Conservation (phyloP, 1,284 basidiomycete species). For the Moniliella sp. region DNA sequence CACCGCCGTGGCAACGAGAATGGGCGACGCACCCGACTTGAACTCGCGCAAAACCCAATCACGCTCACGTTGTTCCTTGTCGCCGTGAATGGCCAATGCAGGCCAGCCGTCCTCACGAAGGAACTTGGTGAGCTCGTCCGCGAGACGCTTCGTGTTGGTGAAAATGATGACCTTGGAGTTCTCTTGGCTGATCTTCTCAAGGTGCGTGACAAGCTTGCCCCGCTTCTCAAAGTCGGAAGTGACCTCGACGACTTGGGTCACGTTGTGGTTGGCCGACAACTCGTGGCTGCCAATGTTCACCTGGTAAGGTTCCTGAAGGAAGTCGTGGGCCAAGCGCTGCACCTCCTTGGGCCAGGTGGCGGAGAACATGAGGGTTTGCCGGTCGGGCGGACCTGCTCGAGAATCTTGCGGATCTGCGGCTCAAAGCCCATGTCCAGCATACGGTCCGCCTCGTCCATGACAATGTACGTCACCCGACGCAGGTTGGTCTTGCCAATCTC, state of each 20-base stretch:
- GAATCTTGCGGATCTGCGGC: slow-evolving; percentile 94
- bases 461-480: slow-evolving; percentile 80
- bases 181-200: slow-evolving; percentile 84
- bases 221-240: slow-evolving; percentile 97
- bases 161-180: slow-evolving; percentile 98
- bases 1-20: slow-evolving; percentile 64
- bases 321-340: slow-evolving; percentile 86
- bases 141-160: slow-evolving; percentile 86
- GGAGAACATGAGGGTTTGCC: slow-evolving; percentile 63
- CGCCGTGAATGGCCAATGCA: slow-evolving; percentile 90
- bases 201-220: slow-evolving; percentile 78
- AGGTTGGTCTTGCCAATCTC: slow-evolving; percentile 90
- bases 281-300: slow-evolving; percentile 98
- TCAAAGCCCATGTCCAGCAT: slow-evolving; percentile 99
- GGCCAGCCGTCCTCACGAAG: slow-evolving; percentile 57
- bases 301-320: slow-evolving; percentile 84
- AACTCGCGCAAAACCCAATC: slow-evolving; percentile 97
- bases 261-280: slow-evolving; percentile 91
- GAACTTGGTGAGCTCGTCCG: slow-evolving; percentile 80
- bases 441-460: slow-evolving; percentile 96
- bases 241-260: slow-evolving; percentile 79
- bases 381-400: slow-evolving; percentile 87
- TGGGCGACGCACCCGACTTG: slow-evolving; percentile 88
- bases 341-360: slow-evolving; percentile 98
- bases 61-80: slow-evolving; percentile 71